These are phyloP conservation scores for Neonectria sp. DNA, from an alignment of 2,329 filamentous ascomycete species.

Conservation along the genomic window DNA sequence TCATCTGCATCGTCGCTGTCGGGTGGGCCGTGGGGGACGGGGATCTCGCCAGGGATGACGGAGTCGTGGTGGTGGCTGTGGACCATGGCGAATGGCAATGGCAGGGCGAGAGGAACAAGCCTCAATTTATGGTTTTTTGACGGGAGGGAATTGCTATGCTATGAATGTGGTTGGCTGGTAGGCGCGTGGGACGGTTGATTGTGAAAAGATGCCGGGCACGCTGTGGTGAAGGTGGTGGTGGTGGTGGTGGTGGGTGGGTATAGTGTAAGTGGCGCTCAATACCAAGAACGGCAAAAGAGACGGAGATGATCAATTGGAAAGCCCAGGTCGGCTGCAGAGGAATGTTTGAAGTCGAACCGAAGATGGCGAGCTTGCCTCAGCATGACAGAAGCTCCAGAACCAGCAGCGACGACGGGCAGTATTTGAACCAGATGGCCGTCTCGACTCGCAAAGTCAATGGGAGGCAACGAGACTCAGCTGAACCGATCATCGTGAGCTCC, in stretches of 20 bases:
- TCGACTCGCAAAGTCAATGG: conserved; percentile 27
- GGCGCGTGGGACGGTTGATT: no score
- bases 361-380: conserved; percentile 19
- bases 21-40: conserved; percentile 65
- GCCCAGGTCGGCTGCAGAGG: conserved; percentile 8
- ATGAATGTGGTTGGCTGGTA: not conserved
- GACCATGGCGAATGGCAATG: conserved; percentile 38
- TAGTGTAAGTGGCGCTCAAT: conserved; percentile 15
- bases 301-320: conserved; percentile 3
- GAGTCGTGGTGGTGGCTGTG: conserved; percentile 53
- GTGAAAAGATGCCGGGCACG: no score
- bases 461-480: conserved; percentile 33
- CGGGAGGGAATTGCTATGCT: not conserved
- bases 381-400: conserved; percentile 13
- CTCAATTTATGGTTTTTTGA: conserved; percentile 12
- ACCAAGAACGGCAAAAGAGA: not conserved
- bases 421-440: conserved; percentile 43
- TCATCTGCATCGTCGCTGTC: conserved; percentile 66
- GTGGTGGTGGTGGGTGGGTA: not conserved
- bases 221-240: not conserved
- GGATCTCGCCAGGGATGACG: conserved; percentile 65
- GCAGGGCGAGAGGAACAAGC: not conserved
- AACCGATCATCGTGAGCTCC: conserved; percentile 34
- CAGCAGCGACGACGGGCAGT: conserved; percentile 42
- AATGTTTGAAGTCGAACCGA: conserved; percentile 19